Percentiles rank a stretch among this genome's conserved stretches.
Evolutionary conservation across 2,329 filamentous ascomycete species (phyloP).

Genomic region (Arachnopeziza araneosa): DNA sequence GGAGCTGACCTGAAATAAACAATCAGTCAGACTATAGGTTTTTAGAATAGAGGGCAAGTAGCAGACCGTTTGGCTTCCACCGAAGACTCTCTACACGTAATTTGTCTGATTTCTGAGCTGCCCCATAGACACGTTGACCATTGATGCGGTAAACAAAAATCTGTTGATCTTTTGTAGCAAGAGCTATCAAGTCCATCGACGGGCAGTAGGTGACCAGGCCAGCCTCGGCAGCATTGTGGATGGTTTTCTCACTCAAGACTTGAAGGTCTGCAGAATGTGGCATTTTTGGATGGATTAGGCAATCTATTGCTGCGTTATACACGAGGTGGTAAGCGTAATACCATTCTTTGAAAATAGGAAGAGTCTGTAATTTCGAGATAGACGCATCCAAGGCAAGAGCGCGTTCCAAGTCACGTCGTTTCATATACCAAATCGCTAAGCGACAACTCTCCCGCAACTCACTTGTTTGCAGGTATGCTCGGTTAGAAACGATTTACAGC

Average conservation of each 20-base stretch:
- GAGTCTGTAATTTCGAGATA: background rate
- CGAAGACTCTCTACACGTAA: slow-evolving; percentile 34
- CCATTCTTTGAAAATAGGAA: background rate
- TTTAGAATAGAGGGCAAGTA: background rate
- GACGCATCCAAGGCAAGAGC: background rate
- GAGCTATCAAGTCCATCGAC: slow-evolving; percentile 75
- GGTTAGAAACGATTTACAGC: no score
- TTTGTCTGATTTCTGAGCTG: slow-evolving; percentile 31
- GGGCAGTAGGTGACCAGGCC: slow-evolving; percentile 71
- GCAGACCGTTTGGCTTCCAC: slow-evolving; percentile 33
- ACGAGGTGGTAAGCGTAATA: background rate
- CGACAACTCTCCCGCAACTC: no score
- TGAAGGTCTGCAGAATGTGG: slow-evolving; percentile 17
- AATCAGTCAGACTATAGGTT: background rate
- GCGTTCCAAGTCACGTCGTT: background rate
- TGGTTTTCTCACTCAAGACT: slow-evolving; percentile 51
- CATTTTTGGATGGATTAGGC: background rate
- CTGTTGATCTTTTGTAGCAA: slow-evolving; percentile 62
- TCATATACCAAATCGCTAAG: no score
- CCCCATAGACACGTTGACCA: slow-evolving; percentile 61
- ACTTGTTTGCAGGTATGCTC: no score
- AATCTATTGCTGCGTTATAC: background rate
- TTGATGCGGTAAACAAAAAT: slow-evolving; percentile 75
- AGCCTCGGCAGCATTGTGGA: slow-evolving; percentile 49
- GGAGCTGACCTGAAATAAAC: slow-evolving; percentile 54